Conservation (phyloP, 1,284 basidiomycete genomes). For the Apiotrichum laibachii region DNA sequence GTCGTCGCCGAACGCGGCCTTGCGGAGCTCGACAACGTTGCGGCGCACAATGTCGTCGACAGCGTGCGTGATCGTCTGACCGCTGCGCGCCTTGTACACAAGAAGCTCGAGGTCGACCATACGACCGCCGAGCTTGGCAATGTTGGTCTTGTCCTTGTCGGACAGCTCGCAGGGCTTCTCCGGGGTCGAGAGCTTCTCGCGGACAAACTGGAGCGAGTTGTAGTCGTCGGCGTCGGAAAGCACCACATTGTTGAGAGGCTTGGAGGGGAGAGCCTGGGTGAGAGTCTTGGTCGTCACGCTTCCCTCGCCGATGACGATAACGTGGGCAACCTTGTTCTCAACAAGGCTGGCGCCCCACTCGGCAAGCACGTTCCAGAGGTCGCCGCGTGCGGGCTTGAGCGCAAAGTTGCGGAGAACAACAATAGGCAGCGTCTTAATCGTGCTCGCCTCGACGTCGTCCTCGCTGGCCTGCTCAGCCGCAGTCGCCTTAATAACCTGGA, state of each 20-base stretch:
- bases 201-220: conserved; percentile 76
- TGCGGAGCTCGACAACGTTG: conserved; percentile 77
- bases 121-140: conserved; percentile 78
- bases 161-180: conserved; percentile 18
- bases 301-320: conserved; percentile 86
- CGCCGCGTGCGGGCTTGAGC: conserved; percentile 62
- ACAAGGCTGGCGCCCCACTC: conserved; percentile 81
- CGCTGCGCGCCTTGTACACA: conserved; percentile 77
- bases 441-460: conserved; percentile 47
- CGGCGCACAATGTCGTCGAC: conserved; percentile 83
- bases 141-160: conserved; percentile 57
- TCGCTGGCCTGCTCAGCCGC: neutral
- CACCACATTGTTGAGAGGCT: conserved; percentile 73
- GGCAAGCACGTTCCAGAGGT: conserved; percentile 71
- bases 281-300: conserved; percentile 80
- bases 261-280: conserved; percentile 82
- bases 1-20: conserved; percentile 91
- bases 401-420: conserved; percentile 79
- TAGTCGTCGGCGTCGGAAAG: conserved; percentile 80
- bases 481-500: neutral
- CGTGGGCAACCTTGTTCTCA: conserved; percentile 85
- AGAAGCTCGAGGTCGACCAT: conserved; percentile 63
- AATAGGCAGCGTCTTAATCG: conserved; percentile 69
- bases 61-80: conserved; percentile 70
- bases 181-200: conserved; percentile 68